Percentiles rank a stretch among this genome's conserved stretches.
These are phyloP conservation scores for Posidonia australis DNA, from an alignment of 106 monocot species.

Conservation along the genomic window DNA sequence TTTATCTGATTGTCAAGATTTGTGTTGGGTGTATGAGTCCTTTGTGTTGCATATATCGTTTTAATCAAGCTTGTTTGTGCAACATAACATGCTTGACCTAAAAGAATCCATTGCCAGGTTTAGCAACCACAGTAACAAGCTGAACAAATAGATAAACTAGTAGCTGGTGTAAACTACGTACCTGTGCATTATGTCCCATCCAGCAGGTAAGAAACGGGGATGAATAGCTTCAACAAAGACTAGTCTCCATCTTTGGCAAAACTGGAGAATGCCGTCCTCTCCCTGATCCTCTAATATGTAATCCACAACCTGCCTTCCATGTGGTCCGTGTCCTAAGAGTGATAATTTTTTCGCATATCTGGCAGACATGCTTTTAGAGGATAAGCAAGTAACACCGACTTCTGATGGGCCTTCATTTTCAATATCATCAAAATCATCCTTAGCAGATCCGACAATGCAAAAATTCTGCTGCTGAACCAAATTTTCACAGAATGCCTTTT, in stretches of 20 bases:
- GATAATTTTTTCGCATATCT: conserved; percentile 48
- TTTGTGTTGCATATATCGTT: no score
- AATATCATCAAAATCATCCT: neutral
- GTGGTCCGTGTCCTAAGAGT: conserved; percentile 83
- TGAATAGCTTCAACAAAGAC: conserved; percentile 76
- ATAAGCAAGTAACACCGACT: conserved; percentile 1
- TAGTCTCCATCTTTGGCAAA: conserved; percentile 92
- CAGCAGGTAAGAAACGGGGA: conserved; percentile 79
- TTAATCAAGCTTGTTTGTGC: neutral
- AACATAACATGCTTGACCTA: neutral
- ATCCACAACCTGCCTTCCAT: conserved; percentile 90
- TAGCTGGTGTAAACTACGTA: conserved; percentile 7
- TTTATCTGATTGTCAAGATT: no score
- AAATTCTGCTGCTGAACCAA: conserved; percentile 6
- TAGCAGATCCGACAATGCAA: conserved; percentile 1
- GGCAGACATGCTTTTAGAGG: conserved; percentile 8
- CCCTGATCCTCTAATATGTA: conserved; percentile 48
- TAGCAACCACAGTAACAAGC: neutral
- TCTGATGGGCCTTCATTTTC: conserved; percentile 9
- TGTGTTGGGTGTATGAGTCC: no score
- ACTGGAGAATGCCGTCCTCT: conserved; percentile 62
- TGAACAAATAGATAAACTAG: neutral
- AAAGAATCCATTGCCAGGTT: neutral
- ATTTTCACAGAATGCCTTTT: conserved; percentile 3
- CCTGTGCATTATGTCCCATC: conserved; percentile 97